Evolutionary conservation across 2,329 filamentous ascomycete genomes (phyloP), one percentile per base, ranked within the genome.

Genomic region (Aureobasidium namibiae): DNA sequence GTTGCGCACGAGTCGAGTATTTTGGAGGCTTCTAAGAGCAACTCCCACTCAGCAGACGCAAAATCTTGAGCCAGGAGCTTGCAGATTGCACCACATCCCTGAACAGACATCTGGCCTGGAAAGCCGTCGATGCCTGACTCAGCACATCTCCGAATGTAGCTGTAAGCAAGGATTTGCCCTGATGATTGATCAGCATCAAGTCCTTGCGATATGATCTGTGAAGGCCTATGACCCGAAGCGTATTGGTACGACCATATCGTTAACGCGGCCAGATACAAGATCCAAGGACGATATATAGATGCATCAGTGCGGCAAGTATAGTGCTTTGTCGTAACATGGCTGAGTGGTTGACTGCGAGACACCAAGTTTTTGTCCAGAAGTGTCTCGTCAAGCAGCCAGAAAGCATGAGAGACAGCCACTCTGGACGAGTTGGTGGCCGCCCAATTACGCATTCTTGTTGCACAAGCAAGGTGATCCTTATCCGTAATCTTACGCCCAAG

Each of bases 161-260:
- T 9, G 26, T 8, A 56, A 34, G 52, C 39, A 16, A 24, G 21
- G 16, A 8, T 34, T 34, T 56, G 52, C 8, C 24, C 31, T 11
- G 21, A 26, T 9, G 29, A 14, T 56, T 11, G 18, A 16, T 23
- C 49, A 9, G n/a, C 16, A 13, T n/a, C 16, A 11, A 10, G 18
- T 29, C 6, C 36, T 18, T 44, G 38, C 18, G 50, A 33, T 23
- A n/a, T 6, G n/a, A 23, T 29, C 3, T 16, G 16, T 10, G 18
- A 34, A 11, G 23, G 5, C 5, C 36, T 23, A 8, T 10, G n/a
- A 8, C 57, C 61, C 23, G 54, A 50, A 0, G 92, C 91, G 68
- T 85, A 95, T 1, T 91, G 91, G 67, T 96, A 96, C 62, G 85
- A 90, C 92, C 92, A 96, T 1, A 96, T 88, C 14, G 96, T 89